A percentile compares a stretch with the other conserved stretches of the same genome.
Evolutionary conservation across 257 asterid genomes (phyloP).

Genomic region (Echites panduratus): DNA sequence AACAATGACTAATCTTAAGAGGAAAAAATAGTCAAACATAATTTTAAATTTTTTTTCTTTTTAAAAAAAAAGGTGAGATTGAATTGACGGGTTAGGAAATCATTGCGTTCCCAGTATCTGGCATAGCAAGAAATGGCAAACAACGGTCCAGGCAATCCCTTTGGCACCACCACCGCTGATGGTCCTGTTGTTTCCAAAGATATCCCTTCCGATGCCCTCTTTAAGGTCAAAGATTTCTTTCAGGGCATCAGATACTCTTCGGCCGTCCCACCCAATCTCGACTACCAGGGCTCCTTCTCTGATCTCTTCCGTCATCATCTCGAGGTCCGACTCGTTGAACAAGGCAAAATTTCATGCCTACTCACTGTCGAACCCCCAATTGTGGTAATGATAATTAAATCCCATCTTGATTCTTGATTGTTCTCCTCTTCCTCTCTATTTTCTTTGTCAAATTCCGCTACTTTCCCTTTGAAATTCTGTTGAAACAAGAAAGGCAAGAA

Average conservation of each 20-base stretch:
- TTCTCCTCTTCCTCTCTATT: neutral
- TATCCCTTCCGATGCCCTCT: neutral
- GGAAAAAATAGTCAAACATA: too few relatives aligned
- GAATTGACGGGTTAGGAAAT: too few relatives aligned
- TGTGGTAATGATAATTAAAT: slow-evolving; percentile 30
- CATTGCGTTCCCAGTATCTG: neutral
- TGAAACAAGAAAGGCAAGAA: neutral
- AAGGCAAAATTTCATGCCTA: slow-evolving; percentile 65
- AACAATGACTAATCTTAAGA: too few relatives aligned
- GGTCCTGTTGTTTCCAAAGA: slow-evolving; percentile 1
- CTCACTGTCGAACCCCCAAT: slow-evolving; percentile 53
- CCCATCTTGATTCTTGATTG: slow-evolving; percentile 1
- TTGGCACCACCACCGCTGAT: neutral
- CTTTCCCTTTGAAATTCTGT: neutral
- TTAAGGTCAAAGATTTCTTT: slow-evolving; percentile 8
- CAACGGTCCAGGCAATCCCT: neutral
- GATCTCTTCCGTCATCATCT: slow-evolving; percentile 51
- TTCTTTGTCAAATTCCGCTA: neutral
- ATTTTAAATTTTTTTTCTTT: too few relatives aligned
- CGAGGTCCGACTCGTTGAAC: slow-evolving; percentile 42
- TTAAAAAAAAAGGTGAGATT: too few relatives aligned
- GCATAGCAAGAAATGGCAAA: neutral
- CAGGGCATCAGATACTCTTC: neutral
- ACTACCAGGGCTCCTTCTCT: slow-evolving; percentile 50
- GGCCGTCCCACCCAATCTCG: slow-evolving; percentile 29